Evolutionary conservation across 108 stramenopile genomes (phyloP), one percentile per base, ranked within the genome.

Genomic region (Nitzschia sp.): DNA sequence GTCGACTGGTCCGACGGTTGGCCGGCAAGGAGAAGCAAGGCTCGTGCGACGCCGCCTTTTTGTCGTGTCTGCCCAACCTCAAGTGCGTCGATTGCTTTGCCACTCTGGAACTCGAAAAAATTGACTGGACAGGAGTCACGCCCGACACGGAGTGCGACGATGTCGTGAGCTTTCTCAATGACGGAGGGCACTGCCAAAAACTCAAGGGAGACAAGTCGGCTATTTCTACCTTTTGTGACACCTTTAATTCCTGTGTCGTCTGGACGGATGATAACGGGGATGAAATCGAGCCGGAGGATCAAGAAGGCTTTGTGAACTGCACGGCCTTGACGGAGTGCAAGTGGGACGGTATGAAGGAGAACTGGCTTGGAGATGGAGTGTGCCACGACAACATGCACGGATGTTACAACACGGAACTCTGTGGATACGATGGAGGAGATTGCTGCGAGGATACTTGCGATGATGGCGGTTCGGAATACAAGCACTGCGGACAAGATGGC

Each of bases 351-450:
- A 84, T 91, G 23, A 86, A 88, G 53, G 50, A 55, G n/a, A 71
- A 67, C 28, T 96, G 89, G 66, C 35, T 96, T 19, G 90, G 91
- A 0, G 90, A 96, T 75, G 92, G 94, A 6, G 72, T 90, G 5
- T 96, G 94, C 60, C 87, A 96, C 66, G 90, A 93, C 41, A 64
- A 80, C 52, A 69, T 91, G 45, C 77, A 81, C 45, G 94, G 94
- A 9, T 94, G 93, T 67, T 96, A 96, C 87, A 96, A 96, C 76
- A 83, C 90, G 16, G 80, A 65, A 8, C 76, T 89, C 35, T 96
- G 96, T 65, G 73, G 73, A 15, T 96, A 69, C 46, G 96, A 96
- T 52, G 91, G 90, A 1, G 96, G 96, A 6, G 96, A 96, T 78
- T 96, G 96, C 60, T 96, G 96, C 58, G 78, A 88, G 60, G 92